Evolutionary conservation across 2,329 filamentous ascomycete species (phyloP).

Genomic region (Colletotrichum salicis): DNA sequence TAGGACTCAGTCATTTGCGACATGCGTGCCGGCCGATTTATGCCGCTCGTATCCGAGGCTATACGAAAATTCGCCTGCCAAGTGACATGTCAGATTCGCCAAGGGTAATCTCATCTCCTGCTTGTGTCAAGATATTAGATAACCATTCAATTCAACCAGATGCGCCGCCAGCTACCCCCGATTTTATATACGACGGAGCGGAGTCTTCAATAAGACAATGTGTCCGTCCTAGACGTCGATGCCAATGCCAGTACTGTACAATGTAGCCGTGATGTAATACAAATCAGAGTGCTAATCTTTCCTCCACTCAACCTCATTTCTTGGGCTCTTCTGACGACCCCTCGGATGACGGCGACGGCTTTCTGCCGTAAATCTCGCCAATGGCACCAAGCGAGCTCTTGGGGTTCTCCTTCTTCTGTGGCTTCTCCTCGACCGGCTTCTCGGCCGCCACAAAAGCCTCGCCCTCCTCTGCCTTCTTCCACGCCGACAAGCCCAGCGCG

Average conservation of each 20-base stretch:
- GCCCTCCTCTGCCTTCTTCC: constrained; percentile 30
- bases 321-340: constrained; percentile 28
- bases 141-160: constrained; percentile 12
- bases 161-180: constrained; percentile 26
- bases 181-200: constrained; percentile 32
- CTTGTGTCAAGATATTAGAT: neutral
- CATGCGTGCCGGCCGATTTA: too few relatives aligned
- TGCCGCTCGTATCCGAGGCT: neutral
- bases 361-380: constrained; percentile 32
- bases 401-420: constrained; percentile 34
- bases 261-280: constrained; percentile 12
- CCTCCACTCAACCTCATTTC: constrained; percentile 7
- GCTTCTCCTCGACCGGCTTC: constrained; percentile 25
- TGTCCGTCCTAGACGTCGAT: constrained; percentile 25
- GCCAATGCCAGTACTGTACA: constrained; percentile 31
- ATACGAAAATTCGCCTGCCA: too few relatives aligned
- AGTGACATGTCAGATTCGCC: neutral
- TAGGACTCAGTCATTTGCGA: too few relatives aligned
- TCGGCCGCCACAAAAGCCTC: constrained; percentile 19
- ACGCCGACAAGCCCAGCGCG: constrained; percentile 32
- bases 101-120: too few relatives aligned
- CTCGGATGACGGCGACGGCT: constrained; percentile 17
- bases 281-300: neutral
- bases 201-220: constrained; percentile 31
- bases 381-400: constrained; percentile 31